Evolutionary conservation across 2,329 filamentous ascomycete species (phyloP).

Genomic region (Pseudocercospora vitis): DNA sequence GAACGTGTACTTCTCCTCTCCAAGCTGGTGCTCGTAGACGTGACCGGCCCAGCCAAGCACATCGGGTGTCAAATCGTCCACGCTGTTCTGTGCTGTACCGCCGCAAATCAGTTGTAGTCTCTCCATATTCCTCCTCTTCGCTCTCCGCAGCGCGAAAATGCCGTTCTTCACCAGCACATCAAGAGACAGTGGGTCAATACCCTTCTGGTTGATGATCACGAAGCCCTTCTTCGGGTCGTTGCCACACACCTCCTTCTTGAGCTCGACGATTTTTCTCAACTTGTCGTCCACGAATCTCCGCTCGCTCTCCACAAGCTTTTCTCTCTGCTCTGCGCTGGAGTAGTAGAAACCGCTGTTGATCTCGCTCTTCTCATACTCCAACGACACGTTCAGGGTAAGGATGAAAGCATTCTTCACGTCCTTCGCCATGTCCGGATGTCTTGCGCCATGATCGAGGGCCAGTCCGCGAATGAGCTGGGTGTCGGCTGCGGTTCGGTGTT

Average conservation of each 20-base stretch:
- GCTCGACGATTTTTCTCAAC: conserved; percentile 92
- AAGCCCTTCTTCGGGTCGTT: conserved; percentile 92
- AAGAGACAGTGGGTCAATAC: conserved; percentile 92
- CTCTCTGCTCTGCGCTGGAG: conserved; percentile 91
- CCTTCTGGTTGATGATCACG: conserved; percentile 98
- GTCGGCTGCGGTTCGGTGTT: conserved; percentile 92
- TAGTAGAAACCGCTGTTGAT: conserved; percentile 99
- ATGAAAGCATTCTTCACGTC: conserved; percentile 93
- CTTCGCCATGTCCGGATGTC: conserved; percentile 98
- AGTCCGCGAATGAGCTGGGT: conserved; percentile 93
- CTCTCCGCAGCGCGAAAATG: conserved; percentile 88
- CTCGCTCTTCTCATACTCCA: conserved; percentile 99
- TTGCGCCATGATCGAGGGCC: conserved; percentile 89
- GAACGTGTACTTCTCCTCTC: conserved; percentile 99
- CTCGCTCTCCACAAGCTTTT: conserved; percentile 97
- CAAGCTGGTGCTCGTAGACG: conserved; percentile 95
- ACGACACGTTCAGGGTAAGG: conserved; percentile 89
- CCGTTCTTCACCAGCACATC: conserved; percentile 98
- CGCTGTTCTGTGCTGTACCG: conserved; percentile 89
- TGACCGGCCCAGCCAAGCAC: conserved; percentile 92
- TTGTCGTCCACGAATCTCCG: conserved; percentile 94
- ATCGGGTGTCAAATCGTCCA: conserved; percentile 85
- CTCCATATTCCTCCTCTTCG: conserved; percentile 99
- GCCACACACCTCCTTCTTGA: conserved; percentile 97
- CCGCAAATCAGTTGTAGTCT: conserved; percentile 92